Evolutionary conservation across 805 yeast genomes (phyloP).

Genomic region (Brettanomyces sp.): DNA sequence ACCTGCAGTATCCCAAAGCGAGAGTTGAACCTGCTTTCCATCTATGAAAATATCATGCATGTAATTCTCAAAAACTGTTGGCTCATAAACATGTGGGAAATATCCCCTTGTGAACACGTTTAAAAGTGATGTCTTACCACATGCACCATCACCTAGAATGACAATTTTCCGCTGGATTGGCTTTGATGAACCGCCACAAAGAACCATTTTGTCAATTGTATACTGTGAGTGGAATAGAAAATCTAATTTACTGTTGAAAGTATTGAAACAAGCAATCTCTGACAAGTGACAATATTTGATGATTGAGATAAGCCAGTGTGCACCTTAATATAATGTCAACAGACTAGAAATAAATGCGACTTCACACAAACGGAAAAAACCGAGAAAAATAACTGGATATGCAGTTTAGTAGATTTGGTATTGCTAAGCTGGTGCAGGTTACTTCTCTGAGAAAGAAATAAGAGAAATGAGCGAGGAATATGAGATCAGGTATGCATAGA

Average conservation of each 20-base stretch:
- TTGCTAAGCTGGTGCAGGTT: too few relatives aligned
- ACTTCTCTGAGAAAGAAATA: too few relatives aligned
- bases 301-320: too few relatives aligned
- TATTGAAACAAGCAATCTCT: too few relatives aligned
- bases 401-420: too few relatives aligned
- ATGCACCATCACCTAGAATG: slow-evolving; percentile 95
- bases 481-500: too few relatives aligned
- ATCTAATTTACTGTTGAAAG: background rate
- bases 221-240: background rate
- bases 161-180: slow-evolving; percentile 87
- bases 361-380: too few relatives aligned
- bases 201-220: slow-evolving; percentile 23
- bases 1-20: slow-evolving; percentile 98
- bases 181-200: slow-evolving; percentile 36
- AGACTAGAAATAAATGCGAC: too few relatives aligned
- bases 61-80: slow-evolving; percentile 95
- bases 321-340: too few relatives aligned
- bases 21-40: slow-evolving; percentile 82
- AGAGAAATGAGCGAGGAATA: too few relatives aligned
- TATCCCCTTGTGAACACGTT: slow-evolving; percentile 96
- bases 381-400: too few relatives aligned
- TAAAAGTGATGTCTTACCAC: slow-evolving; percentile 92
- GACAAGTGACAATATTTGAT: too few relatives aligned
- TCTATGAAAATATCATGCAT: slow-evolving; percentile 96
- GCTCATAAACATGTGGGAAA: slow-evolving; percentile 97